Evolutionary conservation across 2,329 filamentous ascomycete genomes (phyloP), one percentile per base, ranked within the genome.

Genomic region (Fusarium pseudoanthophilum): DNA sequence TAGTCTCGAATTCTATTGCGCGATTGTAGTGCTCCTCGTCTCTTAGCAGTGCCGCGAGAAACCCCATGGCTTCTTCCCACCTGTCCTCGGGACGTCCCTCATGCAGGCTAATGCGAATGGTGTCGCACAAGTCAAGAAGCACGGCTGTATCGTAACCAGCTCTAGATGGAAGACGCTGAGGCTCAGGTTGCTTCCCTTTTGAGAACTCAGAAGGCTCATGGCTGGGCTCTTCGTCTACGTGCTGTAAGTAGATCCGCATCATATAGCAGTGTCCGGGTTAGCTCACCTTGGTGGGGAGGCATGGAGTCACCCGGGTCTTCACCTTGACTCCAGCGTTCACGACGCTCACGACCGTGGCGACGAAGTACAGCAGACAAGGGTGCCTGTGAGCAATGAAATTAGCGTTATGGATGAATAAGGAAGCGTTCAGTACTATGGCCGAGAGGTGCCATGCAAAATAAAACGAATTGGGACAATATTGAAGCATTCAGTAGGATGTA

Each of bases 121-220:
- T 78, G 67, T 88, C 84, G 40, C 84, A 86, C 11, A 88, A 79
- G 21, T 82, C 73, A 8, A 86, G 75, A 5, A 79, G 63, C 26
- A 56, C 64, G 59, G 69, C 59, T 26, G 74, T 64, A 55, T 78
- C 74, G 16, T 72, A 61, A 20, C 46, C 67, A 32, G 65, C 57
- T 36, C 48, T 68, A 49, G 65, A 48, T 32, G 43, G 42, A 21
- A 26, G 37, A 30, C 64, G 51, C 57, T 53, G 37, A 28, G 58
- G 45, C 15, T 65, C 52, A n/a, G 62, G 48, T 11, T 64, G 52
- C 14, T 21, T 45, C 24, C 52, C 49, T 58, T 66, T 56, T 14
- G 56, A 39, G 46, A 52, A 46, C n/a, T 60, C 61, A 37, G 32
- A 24, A 32, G 67, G 72, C 53, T 66, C 74, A 52, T 64, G 39